Evolutionary conservation across 345 rosid genomes (phyloP), one percentile per base, ranked within the genome.

Genomic region (Rhizophora mangle): DNA sequence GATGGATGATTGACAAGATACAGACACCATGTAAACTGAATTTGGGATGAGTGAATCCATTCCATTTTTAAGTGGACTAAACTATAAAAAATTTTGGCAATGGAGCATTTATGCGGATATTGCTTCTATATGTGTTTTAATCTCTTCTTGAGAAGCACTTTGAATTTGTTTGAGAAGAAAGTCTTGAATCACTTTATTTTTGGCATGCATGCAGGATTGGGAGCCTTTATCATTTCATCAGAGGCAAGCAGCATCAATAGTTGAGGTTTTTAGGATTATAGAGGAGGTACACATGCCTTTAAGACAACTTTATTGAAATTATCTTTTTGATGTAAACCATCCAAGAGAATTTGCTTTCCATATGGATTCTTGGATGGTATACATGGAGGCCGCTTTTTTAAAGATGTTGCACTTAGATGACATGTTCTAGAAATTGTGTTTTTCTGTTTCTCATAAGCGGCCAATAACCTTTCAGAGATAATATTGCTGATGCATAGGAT

Each of bases 181-280:
- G 37, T 13, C 27, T 66, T 32, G 24, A 70, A 60, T 21, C 36
- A 31, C 1, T 43, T 36, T 39, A 24, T 20, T 73, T 73, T 60
- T 29, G 71, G 67, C 64, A 32, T 71, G 13, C 29, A 53, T 80
- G 86, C 84, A 95, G 99, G 93, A 90, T 63, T 95, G 99, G 99
- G 96, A 89, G 82, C 92, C 99, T 73, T 76, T 95, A 69, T 95
- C 99, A 69, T 83, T 74, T 79, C 97, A 95, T 69, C 95, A 95
- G 73, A 89, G 82, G 63, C 96, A 89, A 73, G 92, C 96, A 32
- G 84, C 89, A 72, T 95, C 99, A 34, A 78, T 88, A 68, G 82
- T 95, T 65, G 99, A 95, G 86, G 92, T 95, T 76, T 95, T 95
- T 71, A 89, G 99, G 85, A 95, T 95, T 26, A 78, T 95, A 62